Base-by-base conservation (phyloP, 2,329 filamentous ascomycete genomes). In the Phialophora verrucosa region DNA sequence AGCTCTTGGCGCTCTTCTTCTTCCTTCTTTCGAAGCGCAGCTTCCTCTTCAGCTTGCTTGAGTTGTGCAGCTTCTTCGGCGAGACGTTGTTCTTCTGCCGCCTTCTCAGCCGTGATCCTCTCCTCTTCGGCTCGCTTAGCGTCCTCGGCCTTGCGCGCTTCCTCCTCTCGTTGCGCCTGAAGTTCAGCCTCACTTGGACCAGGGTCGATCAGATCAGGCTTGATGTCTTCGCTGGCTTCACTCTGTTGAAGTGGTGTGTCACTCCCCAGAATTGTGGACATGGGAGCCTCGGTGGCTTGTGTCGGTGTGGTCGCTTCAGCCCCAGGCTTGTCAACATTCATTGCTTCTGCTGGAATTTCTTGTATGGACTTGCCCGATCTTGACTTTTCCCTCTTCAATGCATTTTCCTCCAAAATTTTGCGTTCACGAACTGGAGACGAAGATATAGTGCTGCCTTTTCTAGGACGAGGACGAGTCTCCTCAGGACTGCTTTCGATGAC, bases 1-100 rank as follows among this genome's bases (percentile, higher is more conserved):
- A 17, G 35, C 14, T 17, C 14, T 65, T 78, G 78, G 6, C 76
- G 79, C 63, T 83, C 81, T 62, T 82, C 81, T 67, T 83, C 81
- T 31, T 79, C 81, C 71, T 81, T 78, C 66, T 78, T 79, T 51
- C 78, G 79, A 57, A 64, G 67, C 27, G 69, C 68, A 38, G 78
- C 75, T 64, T 81, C 78, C 65, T 80, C 79, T 59, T 79, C 76
- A 67, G 78, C 78, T 65, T 78, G 78, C 65, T 76, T 78, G 67
- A 77, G 70, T 27, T 72, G 72, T 59, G 75, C 76, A 66, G 76
- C 72, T 57, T 73, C 71, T 56, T 64, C 66, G 31, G 78, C 78
- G 14, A 68, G 78, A 77, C 65, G 81, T 78, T 75, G 77, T 55
- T 76, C 76, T 42, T 76, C 74, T 55, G 76, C 74, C 14, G 71